Percentiles rank a stretch among this genome's conserved stretches.
Conservation (phyloP, 306 rosid genomes). For the Quercus cerris region DNA sequence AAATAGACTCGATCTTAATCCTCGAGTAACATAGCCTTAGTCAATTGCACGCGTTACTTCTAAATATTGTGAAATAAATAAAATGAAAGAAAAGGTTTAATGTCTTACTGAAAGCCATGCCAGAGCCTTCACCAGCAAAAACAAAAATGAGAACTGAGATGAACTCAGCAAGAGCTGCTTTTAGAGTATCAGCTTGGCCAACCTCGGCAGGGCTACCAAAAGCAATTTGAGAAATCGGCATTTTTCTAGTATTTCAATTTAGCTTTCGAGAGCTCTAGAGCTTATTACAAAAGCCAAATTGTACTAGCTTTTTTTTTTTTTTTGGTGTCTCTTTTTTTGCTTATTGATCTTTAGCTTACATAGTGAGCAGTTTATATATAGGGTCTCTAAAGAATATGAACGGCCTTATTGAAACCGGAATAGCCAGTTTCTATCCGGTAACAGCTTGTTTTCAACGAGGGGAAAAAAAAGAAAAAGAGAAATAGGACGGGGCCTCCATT, state of each 20-base stretch:
- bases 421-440: conserved; percentile 24
- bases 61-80: too few relatives aligned
- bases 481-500: conserved; percentile 48
- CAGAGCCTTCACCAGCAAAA: conserved; percentile 74
- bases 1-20: too few relatives aligned
- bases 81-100: neutral
- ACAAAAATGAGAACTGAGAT: conserved; percentile 70
- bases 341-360: neutral
- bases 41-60: too few relatives aligned
- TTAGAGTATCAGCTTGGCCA: conserved; percentile 38
- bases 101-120: conserved; percentile 66
- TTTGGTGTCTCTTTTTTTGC: neutral
- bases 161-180: conserved; percentile 69
- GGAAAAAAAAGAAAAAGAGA: neutral
- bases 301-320: neutral
- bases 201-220: conserved; percentile 44
- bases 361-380: conserved; percentile 29
- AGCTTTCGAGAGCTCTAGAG: neutral
- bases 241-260: conserved; percentile 5
- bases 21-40: too few relatives aligned
- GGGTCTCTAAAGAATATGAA: neutral
- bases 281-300: neutral
- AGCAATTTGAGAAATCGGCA: conserved; percentile 60
- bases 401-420: conserved; percentile 14
- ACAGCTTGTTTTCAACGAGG: conserved; percentile 12